Evolutionary conservation across 1,139 yeast species (phyloP), one percentile per base, ranked within the genome.

Genomic region (Candida anutae): DNA sequence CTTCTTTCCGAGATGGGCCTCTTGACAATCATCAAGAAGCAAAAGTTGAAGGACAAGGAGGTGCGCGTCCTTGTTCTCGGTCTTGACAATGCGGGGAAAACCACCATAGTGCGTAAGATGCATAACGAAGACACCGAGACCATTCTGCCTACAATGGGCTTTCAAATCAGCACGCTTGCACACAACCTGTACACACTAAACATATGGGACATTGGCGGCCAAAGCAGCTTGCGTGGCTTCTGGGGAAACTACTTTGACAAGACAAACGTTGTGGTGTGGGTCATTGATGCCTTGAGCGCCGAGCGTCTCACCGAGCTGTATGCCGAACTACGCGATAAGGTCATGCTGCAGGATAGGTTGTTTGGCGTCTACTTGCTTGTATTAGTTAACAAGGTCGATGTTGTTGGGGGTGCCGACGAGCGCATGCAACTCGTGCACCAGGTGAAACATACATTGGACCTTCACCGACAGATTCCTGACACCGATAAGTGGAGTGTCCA

Each of bases 191-290:
- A 36, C 38, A 54, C 51, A 22, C 43, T 62, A 27, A 74, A 75
- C 34, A 48, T 77, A 22, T 79, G 88, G 96, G 96, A 85, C 46
- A 76, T 87, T 8, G 96, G 96, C 3, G 96, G 96, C 0, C 95
- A 87, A 49, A 60, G 69, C 10, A 69, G 83, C 12, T 56, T 85
- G 27, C 63, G 95, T 26, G 75, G 84, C 13, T 85, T 85, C 50
- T 85, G 96, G 96, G 75, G 83, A 33, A 87, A 87, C 54, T 85
- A 87, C 54, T 87, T 82, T 47, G 96, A 87, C 38, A 75, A 74
- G 40, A 82, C 95, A 5, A 90, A 88, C 43, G 72, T 76, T 10
- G 62, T 88, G 15, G 55, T 88, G n/a, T 88, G 97, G 96, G 95
- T 88, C n/a, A 69, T 88, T 8, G 97, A 90, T 53, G 69, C 76